These are phyloP conservation scores for Henckelia pumila DNA, from an alignment of 257 asterid genomes.

Conservation along the genomic window DNA sequence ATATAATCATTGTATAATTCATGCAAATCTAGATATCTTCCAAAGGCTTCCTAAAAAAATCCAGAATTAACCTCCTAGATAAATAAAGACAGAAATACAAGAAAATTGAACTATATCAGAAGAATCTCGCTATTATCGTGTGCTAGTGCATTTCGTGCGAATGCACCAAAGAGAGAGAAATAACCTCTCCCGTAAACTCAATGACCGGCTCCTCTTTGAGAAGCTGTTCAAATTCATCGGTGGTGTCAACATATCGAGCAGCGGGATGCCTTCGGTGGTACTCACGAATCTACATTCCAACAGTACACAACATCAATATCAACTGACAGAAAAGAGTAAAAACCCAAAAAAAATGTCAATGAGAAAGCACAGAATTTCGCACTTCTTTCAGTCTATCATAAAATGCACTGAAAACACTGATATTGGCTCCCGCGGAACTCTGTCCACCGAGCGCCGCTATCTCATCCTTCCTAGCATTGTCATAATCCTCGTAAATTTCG, in stretches of 20 bases:
- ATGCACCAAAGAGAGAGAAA: neutral
- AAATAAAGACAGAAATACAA: neutral
- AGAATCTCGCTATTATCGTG: neutral
- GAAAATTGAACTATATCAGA: neutral
- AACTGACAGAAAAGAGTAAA: neutral
- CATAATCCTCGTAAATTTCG: conserved; percentile 85
- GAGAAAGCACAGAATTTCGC: conserved; percentile 14
- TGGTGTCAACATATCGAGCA: conserved; percentile 74
- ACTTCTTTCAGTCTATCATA: conserved; percentile 94
- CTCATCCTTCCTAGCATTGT: conserved; percentile 86
- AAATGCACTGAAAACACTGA: conserved; percentile 85
- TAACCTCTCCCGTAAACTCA: conserved; percentile 94
- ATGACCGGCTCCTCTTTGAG: conserved; percentile 83
- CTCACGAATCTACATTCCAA: conserved; percentile 69
- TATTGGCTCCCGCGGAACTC: conserved; percentile 75
- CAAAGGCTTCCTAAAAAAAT: conserved; percentile 74
- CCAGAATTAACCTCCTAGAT: conserved; percentile 5
- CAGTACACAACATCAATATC: neutral
- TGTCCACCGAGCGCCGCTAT: conserved; percentile 97
- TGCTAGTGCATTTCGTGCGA: neutral
- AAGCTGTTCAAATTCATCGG: conserved; percentile 83
- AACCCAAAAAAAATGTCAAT: neutral
- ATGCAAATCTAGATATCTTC: conserved; percentile 93
- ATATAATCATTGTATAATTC: conserved; percentile 77
- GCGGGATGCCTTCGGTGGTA: conserved; percentile 90